Base-by-base conservation (phyloP, 139 green algal genomes). In the Pleodorina starrii region DNA sequence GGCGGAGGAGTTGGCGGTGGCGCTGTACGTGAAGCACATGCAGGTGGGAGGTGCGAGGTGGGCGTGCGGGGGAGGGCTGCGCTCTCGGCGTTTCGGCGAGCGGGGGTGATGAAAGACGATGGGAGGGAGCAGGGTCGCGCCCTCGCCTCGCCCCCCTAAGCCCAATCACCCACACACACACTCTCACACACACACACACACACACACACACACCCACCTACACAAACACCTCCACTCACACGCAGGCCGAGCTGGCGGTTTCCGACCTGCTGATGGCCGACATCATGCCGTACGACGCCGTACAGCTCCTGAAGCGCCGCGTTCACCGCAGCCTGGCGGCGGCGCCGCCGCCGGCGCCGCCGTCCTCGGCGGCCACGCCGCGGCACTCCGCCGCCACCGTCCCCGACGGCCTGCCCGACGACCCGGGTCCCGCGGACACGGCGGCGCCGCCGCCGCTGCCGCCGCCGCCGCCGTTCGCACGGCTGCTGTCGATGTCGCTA, bases 271-370 rank as follows among this genome's bases (percentile, higher is more conserved):
- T 88, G 21, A 88, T 88, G 82, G 35, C 44, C 2, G 82, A 88
- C 82, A 69, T 88, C 12, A 88, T 88, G 82, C 82, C 82, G n/a
- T 48, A 79, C 32, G 44, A 69, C 32, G 82, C 82, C 7, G 10
- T 88, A 43, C 82, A 79, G 46, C 66, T 88, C 36, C 68, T 88
- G 25, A 88, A 88, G 66, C 82, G 82, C 44, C 66, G 66, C 23
- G 29, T 80, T 23, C 66, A 68, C 0, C 43, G 44, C 32, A 80
- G 23, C 63, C 63, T 88, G 32, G 80, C 7, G 3, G 80, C 44
- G 32, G 80, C 7, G 3, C 59, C 44, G 44, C 29, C 72, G 5
- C 16, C 72, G 16, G 40, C 72, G 40, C 42, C 29, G 3, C 23
- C 72, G 29, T 14, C 42, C 72, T 36, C 40, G 25, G 27, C 38